These are phyloP conservation scores for Sporobolomyces pararoseus DNA, from an alignment of 768 basidiomycete species.

Conservation along the genomic window DNA sequence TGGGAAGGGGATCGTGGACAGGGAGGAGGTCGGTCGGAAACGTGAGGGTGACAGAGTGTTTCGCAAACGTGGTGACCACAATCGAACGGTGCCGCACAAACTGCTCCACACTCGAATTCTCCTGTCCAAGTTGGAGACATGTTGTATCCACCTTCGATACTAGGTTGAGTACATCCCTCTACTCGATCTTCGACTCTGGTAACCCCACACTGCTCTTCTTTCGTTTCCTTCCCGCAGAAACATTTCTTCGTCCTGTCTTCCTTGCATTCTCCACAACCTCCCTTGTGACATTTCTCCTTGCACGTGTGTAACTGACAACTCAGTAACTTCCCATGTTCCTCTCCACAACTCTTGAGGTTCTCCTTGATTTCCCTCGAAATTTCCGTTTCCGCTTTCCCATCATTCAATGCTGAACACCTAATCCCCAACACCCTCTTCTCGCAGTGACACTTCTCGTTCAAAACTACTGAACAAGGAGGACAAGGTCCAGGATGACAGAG, in stretches of 20 bases:
- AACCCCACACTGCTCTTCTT: slow-evolving; percentile 62
- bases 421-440: slow-evolving; percentile 60
- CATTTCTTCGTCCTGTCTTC: slow-evolving; percentile 60
- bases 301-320: slow-evolving; percentile 61
- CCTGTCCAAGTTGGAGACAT: slow-evolving; percentile 60
- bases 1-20: slow-evolving; percentile 72
- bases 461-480: slow-evolving; percentile 81
- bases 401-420: slow-evolving; percentile 56
- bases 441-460: slow-evolving; percentile 74
- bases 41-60: slow-evolving; percentile 54
- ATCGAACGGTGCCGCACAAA: slow-evolving; percentile 66
- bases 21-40: slow-evolving; percentile 56
- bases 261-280: slow-evolving; percentile 65
- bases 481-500: slow-evolving; percentile 92
- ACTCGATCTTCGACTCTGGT: slow-evolving; percentile 49
- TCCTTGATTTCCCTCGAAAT: slow-evolving; percentile 27
- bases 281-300: slow-evolving; percentile 66
- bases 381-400: slow-evolving; percentile 40
- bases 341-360: slow-evolving; percentile 60
- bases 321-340: slow-evolving; percentile 50
- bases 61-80: slow-evolving; percentile 74
- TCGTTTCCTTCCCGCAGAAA: slow-evolving; percentile 71
- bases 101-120: slow-evolving; percentile 59
- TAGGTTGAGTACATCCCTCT: slow-evolving; percentile 19
- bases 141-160: slow-evolving; percentile 15